Evolutionary conservation across 257 asterid species (phyloP).

Genomic region (Petrea volubilis): DNA sequence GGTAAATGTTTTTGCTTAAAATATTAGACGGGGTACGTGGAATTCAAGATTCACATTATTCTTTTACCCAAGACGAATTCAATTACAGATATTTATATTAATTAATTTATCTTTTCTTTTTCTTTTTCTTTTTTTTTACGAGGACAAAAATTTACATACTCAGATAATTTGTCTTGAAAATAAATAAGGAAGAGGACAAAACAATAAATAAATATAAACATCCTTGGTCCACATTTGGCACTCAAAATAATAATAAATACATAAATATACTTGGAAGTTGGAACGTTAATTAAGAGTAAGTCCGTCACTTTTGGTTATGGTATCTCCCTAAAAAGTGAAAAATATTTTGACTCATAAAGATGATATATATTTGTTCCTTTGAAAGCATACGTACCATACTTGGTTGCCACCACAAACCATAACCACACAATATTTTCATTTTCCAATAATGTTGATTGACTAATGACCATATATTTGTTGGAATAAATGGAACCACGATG

Average conservation of each 20-base stretch:
- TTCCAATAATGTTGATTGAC: no score
- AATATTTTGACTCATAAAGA: conserved; percentile 10
- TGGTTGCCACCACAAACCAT: not conserved
- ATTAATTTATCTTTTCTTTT: no score
- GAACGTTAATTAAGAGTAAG: not conserved
- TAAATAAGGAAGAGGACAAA: not conserved
- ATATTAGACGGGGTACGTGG: not conserved
- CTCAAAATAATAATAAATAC: not conserved
- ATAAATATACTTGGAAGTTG: no score
- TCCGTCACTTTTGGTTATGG: not conserved
- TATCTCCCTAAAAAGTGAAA: not conserved
- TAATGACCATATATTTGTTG: no score
- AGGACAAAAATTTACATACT: not conserved
- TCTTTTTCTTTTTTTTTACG: not conserved
- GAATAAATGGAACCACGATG: no score
- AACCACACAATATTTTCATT: not conserved
- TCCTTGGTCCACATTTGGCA: conserved; percentile 8
- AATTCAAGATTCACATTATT: no score
- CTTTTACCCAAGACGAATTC: no score
- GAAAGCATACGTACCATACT: not conserved
- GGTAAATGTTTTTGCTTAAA: not conserved
- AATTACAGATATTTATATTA: no score
- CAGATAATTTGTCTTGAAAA: not conserved
- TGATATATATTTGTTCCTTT: not conserved
- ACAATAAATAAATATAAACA: not conserved